Evolutionary conservation across 2,329 filamentous ascomycete genomes (phyloP).

Genomic region (Ophiognomonia clavigignenti-juglandacearum): DNA sequence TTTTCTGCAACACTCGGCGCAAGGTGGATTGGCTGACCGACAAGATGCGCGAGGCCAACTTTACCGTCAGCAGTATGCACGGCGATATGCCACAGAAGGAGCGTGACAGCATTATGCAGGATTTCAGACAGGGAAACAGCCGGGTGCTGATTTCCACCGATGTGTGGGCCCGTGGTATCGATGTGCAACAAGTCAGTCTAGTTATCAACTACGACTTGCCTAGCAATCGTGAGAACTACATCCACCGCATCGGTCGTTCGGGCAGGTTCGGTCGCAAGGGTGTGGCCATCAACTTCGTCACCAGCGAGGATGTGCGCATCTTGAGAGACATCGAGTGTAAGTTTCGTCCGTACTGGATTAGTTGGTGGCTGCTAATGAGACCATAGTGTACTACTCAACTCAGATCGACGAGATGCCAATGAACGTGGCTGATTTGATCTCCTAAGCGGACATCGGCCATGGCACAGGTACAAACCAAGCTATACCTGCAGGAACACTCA

Average conservation of each 20-base stretch:
- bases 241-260: constrained; percentile 98
- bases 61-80: constrained; percentile 99
- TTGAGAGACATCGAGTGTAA: constrained; percentile 96
- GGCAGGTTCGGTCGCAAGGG: constrained; percentile 99
- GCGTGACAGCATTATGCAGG: constrained; percentile 99
- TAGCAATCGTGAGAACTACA: constrained; percentile 99
- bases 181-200: constrained; percentile 98
- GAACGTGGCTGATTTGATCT: constrained; percentile 73
- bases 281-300: constrained; percentile 99
- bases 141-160: constrained; percentile 99
- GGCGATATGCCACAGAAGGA: constrained; percentile 98
- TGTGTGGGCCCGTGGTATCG: constrained; percentile 97
- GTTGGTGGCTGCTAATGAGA: constrained; percentile 1
- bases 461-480: background rate
- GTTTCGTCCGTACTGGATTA: background rate
- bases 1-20: constrained; percentile 99
- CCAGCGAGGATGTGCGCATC: constrained; percentile 97
- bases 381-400: constrained; percentile 90
- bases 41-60: constrained; percentile 97
- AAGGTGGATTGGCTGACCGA: constrained; percentile 99
- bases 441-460: constrained; percentile 34
- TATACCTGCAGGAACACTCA: too few relatives aligned
- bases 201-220: constrained; percentile 99
- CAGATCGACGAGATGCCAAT: constrained; percentile 99
- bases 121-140: constrained; percentile 98